These are phyloP conservation scores for Lactuca saligna DNA, from an alignment of 129 eudicot genomes.

Conservation along the genomic window DNA sequence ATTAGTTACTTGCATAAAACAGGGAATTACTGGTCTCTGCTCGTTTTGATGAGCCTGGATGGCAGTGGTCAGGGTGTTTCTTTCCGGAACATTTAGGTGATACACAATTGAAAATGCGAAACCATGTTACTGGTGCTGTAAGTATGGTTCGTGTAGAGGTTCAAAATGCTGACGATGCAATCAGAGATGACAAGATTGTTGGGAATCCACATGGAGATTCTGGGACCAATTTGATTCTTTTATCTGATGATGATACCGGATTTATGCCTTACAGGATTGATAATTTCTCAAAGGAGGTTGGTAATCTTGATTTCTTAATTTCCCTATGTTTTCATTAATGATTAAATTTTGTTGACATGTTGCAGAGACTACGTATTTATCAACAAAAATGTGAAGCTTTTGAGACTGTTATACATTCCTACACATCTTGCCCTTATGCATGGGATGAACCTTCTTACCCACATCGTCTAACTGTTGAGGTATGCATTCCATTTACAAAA, in stretches of 20 bases:
- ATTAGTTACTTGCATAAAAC: background rate
- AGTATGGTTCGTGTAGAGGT: constrained; percentile 93
- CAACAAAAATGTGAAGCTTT: constrained; percentile 94
- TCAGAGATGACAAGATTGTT: constrained; percentile 67
- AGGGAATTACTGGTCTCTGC: constrained; percentile 86
- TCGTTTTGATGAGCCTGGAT: constrained; percentile 87
- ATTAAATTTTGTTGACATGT: constrained; percentile 22
- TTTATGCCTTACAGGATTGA: constrained; percentile 96
- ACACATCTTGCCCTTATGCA: constrained; percentile 86
- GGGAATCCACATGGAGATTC: constrained; percentile 76
- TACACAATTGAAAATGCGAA: constrained; percentile 83
- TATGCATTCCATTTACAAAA: constrained; percentile 20
- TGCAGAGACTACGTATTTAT: constrained; percentile 81
- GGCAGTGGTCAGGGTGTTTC: constrained; percentile 99
- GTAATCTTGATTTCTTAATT: background rate
- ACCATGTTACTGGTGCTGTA: constrained; percentile 66
- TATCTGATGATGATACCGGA: constrained; percentile 93
- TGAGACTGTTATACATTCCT: constrained; percentile 79
- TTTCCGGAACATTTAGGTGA: constrained; percentile 93
- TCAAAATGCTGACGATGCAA: constrained; percentile 82
- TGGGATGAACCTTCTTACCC: constrained; percentile 99
- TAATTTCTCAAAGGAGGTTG: constrained; percentile 98
- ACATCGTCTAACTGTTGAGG: constrained; percentile 89
- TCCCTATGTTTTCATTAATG: background rate
- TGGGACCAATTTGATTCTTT: constrained; percentile 80